phyloP scores from a whole-genome alignment of 2,329 filamentous ascomycete genomes.

The Phaeosphaeria sp. region DNA sequence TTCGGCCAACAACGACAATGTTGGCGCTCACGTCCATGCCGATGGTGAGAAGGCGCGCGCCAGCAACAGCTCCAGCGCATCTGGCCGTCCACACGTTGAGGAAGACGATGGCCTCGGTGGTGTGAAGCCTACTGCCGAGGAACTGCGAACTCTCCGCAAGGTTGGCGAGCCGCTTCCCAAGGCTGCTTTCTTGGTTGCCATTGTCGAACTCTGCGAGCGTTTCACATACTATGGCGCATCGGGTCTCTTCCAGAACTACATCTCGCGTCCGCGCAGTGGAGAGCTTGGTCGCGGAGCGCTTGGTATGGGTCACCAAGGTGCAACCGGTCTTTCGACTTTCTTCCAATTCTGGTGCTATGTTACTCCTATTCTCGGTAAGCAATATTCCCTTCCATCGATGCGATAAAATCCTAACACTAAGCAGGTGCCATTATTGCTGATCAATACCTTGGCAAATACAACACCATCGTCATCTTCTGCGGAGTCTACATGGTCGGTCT shows the following conservation, averaged over 20 bases:
- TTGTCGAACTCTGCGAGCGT: conserved; percentile 59
- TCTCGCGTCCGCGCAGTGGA: conserved; percentile 49
- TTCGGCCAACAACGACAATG: conserved; percentile 26
- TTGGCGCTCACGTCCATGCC: conserved; percentile 21
- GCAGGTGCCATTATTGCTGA: conserved; percentile 67
- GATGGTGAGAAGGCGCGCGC: conserved; percentile 16
- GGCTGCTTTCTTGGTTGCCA: conserved; percentile 56
- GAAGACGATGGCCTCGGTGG: conserved; percentile 39
- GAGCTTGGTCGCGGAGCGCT: conserved; percentile 50
- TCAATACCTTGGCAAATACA: conserved; percentile 73
- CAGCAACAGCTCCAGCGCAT: conserved; percentile 21
- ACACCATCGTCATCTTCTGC: conserved; percentile 73
- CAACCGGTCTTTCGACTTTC: conserved; percentile 55
- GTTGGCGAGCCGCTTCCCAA: conserved; percentile 57
- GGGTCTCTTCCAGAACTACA: conserved; percentile 60
- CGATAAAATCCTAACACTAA: conserved; percentile 16
- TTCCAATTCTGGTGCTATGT: conserved; percentile 53
- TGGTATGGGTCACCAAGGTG: conserved; percentile 53
- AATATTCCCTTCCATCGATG: not conserved
- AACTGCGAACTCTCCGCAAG: conserved; percentile 52
- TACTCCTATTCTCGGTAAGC: conserved; percentile 14
- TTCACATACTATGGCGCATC: conserved; percentile 58
- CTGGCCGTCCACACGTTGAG: conserved; percentile 16
- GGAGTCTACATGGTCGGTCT: conserved; percentile 71
- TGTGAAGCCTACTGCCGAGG: conserved; percentile 52